A percentile compares a stretch with the other conserved stretches of the same genome.
phyloP scores from a whole-genome alignment of 192 early-diverging fungal species.

The Chytriomyces hyalinus region DNA sequence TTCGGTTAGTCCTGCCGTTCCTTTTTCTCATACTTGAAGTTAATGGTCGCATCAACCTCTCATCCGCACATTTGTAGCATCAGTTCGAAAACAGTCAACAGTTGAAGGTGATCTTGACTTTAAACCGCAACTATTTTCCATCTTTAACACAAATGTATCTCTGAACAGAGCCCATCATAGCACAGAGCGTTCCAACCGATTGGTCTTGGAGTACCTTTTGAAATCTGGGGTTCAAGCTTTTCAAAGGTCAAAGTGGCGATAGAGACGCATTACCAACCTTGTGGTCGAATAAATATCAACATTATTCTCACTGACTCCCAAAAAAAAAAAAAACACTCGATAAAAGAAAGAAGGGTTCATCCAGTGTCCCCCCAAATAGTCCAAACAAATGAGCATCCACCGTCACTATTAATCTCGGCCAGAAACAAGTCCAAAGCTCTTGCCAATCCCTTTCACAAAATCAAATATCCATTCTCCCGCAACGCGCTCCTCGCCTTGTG shows the following conservation, averaged over 20 bases:
- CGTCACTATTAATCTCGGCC: too few species aligned
- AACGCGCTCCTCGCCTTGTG: too few species aligned
- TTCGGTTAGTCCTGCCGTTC: background rate
- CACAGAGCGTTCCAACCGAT: background rate
- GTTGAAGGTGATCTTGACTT: slow-evolving; percentile 2
- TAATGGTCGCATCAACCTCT: background rate
- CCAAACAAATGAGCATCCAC: too few species aligned
- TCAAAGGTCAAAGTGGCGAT: too few species aligned
- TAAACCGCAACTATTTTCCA: background rate
- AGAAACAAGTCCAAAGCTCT: too few species aligned
- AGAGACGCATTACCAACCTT: background rate
- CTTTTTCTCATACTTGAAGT: background rate
- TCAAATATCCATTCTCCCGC: too few species aligned
- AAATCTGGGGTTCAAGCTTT: too few species aligned
- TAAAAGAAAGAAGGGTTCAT: too few species aligned
- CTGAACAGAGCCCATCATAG: background rate
- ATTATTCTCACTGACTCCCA: too few species aligned
- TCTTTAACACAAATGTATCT: background rate
- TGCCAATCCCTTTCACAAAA: too few species aligned
- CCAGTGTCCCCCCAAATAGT: too few species aligned
- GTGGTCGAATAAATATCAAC: background rate
- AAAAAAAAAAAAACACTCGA: too few species aligned
- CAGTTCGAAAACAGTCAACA: background rate
- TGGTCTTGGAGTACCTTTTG: slow-evolving; percentile 2
- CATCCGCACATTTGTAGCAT: background rate